Base-by-base conservation (phyloP, 2,329 filamentous ascomycete species). In the Sphaerulina musiva region DNA sequence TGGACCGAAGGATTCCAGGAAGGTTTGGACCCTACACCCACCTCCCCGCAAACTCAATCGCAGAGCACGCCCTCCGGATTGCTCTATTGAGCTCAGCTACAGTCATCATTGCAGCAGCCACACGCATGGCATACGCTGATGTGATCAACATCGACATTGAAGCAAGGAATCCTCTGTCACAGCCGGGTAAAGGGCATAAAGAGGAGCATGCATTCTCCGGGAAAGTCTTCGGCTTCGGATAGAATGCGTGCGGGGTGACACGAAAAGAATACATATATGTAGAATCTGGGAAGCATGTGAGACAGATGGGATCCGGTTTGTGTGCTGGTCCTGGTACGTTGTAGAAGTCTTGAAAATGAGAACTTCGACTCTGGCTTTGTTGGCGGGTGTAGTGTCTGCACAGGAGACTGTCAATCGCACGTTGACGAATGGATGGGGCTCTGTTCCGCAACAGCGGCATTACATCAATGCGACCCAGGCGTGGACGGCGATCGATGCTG, bases 391-490 rank as follows among this genome's bases (percentile, higher is more conserved):
- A 38, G 39, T 45, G 20, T 40, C 51, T 5, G 52, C 53, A 39
- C 50, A 44, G 6, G 26, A 41, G 34, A 51, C 39, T 5, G 57
- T 64, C 53, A 65, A 64, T 45, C 58, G 60, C 26, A 64, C 59
- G 14, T 40, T 53, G 14, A 64, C 61, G 31, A 63, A 64, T 44
- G 62, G 62, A 41, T 61, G 59, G 58, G 61, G 59, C 32, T 58
- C 57, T 32, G 59, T 59, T 10, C 56, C 60, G 12, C 48, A 46
- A 6, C 58, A 66, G 34, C 59, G 65, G 43, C 61, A 62, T 51
- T 62, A 60, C 43, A 64, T 66, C 57, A 60, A 59, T 40, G 48
- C 53, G 7, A 48, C 59, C 1, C 59, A 68, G 48, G 64, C 65
- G 29, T 49, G 57, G 12, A 46, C 48, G 14, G 61, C 63, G 11